Evolutionary conservation across 345 rosid genomes (phyloP).

Genomic region (Pelargonium nanum): DNA sequence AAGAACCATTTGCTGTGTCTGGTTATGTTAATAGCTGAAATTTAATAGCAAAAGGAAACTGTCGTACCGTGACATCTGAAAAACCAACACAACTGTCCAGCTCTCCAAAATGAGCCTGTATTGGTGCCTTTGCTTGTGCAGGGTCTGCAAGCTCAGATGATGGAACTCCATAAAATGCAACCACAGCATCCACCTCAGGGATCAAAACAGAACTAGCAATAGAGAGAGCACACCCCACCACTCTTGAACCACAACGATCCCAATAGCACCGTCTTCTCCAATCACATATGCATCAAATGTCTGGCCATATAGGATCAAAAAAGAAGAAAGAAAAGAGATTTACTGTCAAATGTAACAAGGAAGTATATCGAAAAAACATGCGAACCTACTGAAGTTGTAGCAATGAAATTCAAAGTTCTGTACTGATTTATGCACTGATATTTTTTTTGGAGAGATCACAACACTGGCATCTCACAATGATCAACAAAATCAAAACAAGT

Average conservation of each 20-base stretch:
- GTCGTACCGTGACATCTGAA: slow-evolving; percentile 67
- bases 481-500: no score
- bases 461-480: no score
- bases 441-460: neutral
- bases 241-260: slow-evolving; percentile 85
- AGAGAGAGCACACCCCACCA: slow-evolving; percentile 97
- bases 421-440: no score
- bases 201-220: slow-evolving; percentile 88
- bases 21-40: neutral
- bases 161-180: slow-evolving; percentile 81
- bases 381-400: no score
- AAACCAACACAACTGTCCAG: slow-evolving; percentile 75
- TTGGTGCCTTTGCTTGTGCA: slow-evolving; percentile 67
- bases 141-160: slow-evolving; percentile 80
- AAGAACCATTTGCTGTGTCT: neutral
- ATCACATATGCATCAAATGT: slow-evolving; percentile 84
- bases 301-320: slow-evolving; percentile 20
- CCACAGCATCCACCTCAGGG: slow-evolving; percentile 81
- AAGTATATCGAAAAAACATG: no score
- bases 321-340: neutral
- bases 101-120: slow-evolving; percentile 91
- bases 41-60: neutral
- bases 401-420: no score
- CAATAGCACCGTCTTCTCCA: slow-evolving; percentile 85
- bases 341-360: neutral